phyloP scores from a whole-genome alignment of 2,329 filamentous ascomycete species.

The Colletotrichum sp. region DNA sequence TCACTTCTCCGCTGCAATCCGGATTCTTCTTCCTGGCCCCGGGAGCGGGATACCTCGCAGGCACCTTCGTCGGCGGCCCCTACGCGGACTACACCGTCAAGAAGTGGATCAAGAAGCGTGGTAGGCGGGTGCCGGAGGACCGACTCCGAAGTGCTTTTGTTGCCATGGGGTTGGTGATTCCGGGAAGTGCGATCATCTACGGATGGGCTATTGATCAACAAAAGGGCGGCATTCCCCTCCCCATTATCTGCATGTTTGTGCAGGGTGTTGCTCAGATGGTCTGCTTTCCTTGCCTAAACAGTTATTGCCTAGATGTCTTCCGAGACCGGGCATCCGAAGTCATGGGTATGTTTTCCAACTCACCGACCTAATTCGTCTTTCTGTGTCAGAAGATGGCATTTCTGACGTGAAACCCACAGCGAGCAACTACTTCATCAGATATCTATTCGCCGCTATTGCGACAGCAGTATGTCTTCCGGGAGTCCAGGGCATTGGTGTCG shows the following conservation, averaged over 20 bases:
- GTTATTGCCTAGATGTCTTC: constrained; percentile 41
- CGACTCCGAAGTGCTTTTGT: constrained; percentile 65
- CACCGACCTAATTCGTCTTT: background rate
- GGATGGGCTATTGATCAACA: constrained; percentile 55
- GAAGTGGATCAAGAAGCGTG: constrained; percentile 60
- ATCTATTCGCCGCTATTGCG: constrained; percentile 74
- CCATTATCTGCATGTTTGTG: constrained; percentile 70
- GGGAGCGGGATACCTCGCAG: constrained; percentile 68
- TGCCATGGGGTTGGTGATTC: constrained; percentile 66
- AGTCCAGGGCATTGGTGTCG: constrained; percentile 75
- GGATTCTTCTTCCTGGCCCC: constrained; percentile 76
- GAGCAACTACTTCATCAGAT: constrained; percentile 81
- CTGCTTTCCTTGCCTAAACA: constrained; percentile 73
- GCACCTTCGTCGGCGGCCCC: constrained; percentile 72
- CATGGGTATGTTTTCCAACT: background rate
- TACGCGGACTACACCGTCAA: constrained; percentile 71
- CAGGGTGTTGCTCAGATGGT: constrained; percentile 74
- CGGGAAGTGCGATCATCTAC: constrained; percentile 71
- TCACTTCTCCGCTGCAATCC: constrained; percentile 66
- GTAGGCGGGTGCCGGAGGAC: constrained; percentile 72
- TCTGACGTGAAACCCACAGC: constrained; percentile 40
- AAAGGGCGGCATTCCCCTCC: constrained; percentile 51
- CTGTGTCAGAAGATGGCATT: background rate
- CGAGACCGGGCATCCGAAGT: constrained; percentile 17
- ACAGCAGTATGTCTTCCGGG: constrained; percentile 77